phyloP scores from a whole-genome alignment of 2,329 filamentous ascomycete genomes.

The Penicillium occitanis region DNA sequence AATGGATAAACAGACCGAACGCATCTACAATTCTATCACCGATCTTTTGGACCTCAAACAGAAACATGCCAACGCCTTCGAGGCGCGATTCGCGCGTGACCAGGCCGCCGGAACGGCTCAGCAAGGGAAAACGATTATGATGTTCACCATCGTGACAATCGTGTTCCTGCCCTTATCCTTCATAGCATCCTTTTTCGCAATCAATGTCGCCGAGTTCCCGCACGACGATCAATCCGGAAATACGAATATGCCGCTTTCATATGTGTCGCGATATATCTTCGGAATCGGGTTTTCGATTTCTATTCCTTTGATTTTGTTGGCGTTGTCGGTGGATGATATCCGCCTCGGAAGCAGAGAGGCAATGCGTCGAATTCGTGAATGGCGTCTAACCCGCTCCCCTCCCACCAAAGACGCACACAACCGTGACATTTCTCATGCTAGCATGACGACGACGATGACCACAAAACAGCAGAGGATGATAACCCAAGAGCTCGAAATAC shows the following conservation, averaged over 20 bases:
- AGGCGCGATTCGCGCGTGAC: slow-evolving; percentile 59
- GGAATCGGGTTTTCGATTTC: slow-evolving; percentile 56
- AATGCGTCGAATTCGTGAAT: slow-evolving; percentile 27
- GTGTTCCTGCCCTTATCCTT: slow-evolving; percentile 58
- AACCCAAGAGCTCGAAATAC: slow-evolving; percentile 13
- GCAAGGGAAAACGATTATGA: slow-evolving; percentile 58
- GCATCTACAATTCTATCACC: slow-evolving; percentile 60
- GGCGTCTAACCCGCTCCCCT: slow-evolving; percentile 21
- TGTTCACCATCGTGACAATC: slow-evolving; percentile 61
- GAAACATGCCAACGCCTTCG: slow-evolving; percentile 67
- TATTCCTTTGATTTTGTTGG: slow-evolving; percentile 51
- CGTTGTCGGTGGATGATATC: slow-evolving; percentile 48
- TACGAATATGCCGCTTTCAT: slow-evolving; percentile 46
- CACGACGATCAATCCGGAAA: slow-evolving; percentile 28
- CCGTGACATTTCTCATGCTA: not conserved
- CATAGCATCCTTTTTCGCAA: slow-evolving; percentile 57
- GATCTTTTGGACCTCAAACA: slow-evolving; percentile 67
- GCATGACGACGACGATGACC: not conserved
- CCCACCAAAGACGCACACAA: not conserved
- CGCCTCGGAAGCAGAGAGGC: slow-evolving; percentile 33
- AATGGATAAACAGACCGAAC: slow-evolving; percentile 63
- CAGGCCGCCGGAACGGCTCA: slow-evolving; percentile 62
- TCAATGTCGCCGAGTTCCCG: slow-evolving; percentile 54
- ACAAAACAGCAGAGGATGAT: slow-evolving; percentile 6
- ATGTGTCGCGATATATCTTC: slow-evolving; percentile 58